Base-by-base conservation (phyloP, 441 rosid genomes). In the Corymbia citriodora region DNA sequence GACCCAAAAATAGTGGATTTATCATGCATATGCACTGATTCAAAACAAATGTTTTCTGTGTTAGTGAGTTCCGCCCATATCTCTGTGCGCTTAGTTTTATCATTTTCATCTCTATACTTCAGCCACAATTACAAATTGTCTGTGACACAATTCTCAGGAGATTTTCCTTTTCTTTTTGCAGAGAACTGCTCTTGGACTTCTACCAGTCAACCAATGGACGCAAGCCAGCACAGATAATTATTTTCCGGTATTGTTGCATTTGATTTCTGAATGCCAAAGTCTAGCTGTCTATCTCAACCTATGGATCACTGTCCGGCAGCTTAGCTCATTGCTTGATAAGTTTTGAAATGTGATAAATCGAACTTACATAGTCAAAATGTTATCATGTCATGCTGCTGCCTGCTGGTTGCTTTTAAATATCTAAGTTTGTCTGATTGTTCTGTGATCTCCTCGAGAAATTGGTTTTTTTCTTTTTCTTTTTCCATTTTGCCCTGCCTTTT, bases 151-250 rank as follows among this genome's bases (percentile, higher is more conserved):
- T 81, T 82, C 59, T 85, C 19, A 89, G 49, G 57, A 87, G 21
- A 40, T 61, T 10, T 87, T 92, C 63, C 89, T 87, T 92, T 65
- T 91, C 53, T 92, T 31, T 53, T 59, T 89, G 40, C 94, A 97
- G 98, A 90, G 99, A 98, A 92, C 91, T 96, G 88, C 95, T 97
- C 55, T 36, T 94, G 55, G 98, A 98, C 68, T 98, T 98, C 93
- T 97, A 89, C 92, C 48, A 55, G 83, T 95, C 98, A 7, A 96
- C 98, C 90, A 90, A 88, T 17, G 79, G 68, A 59, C 88, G 89
- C 49, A 98, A 97, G 94, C 99, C 99, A 52, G 94, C 93, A 79
- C 98, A 96, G 91, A 97, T 97, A 88, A 95, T 98, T 89, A 90
- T 97, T 74, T 98, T 98, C 96, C 96, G 99, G 99, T 96, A 93